These are phyloP conservation scores for Postia placenta DNA, from an alignment of 768 basidiomycete genomes.

Conservation along the genomic window DNA sequence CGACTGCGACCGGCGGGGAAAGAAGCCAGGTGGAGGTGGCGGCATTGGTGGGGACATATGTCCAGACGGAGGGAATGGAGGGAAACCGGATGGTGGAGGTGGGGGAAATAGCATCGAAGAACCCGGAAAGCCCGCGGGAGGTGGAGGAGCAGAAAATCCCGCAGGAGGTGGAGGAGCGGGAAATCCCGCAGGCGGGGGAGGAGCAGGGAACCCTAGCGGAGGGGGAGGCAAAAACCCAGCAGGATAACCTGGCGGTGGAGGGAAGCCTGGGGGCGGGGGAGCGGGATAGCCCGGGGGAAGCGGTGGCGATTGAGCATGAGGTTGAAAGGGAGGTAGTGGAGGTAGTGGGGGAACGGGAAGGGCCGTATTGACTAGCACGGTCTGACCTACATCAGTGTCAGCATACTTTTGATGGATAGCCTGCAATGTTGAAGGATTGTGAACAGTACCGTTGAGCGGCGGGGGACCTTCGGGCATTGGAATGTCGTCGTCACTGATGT, in stretches of 20 bases:
- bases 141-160: slow-evolving; percentile 14
- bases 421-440: background rate
- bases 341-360: too few relatives aligned
- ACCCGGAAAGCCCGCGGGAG: slow-evolving; percentile 22
- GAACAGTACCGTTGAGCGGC: slow-evolving; percentile 20
- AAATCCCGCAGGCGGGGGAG: slow-evolving; percentile 20
- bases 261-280: background rate
- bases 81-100: slow-evolving; percentile 17
- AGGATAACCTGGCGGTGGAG: slow-evolving; percentile 5
- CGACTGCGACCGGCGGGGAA: slow-evolving; percentile 48
- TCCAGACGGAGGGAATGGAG: slow-evolving; percentile 19
- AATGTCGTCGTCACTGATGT: slow-evolving; percentile 76
- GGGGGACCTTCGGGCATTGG: slow-evolving; percentile 85
- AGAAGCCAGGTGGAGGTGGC: slow-evolving; percentile 61
- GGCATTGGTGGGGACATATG: slow-evolving; percentile 23
- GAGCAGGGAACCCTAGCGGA: slow-evolving; percentile 10
- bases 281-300: slow-evolving; percentile 7
- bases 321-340: slow-evolving; percentile 8
- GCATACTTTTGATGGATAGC: too few relatives aligned
- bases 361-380: too few relatives aligned
- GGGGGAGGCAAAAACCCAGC: slow-evolving; percentile 8
- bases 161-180: slow-evolving; percentile 21
- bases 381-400: too few relatives aligned
- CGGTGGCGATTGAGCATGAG: slow-evolving; percentile 2
- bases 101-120: slow-evolving; percentile 35